A percentile compares a stretch with the other conserved stretches of the same genome.
These are phyloP conservation scores for Corylus heterophylla DNA, from an alignment of 306 rosid genomes.

Conservation along the genomic window DNA sequence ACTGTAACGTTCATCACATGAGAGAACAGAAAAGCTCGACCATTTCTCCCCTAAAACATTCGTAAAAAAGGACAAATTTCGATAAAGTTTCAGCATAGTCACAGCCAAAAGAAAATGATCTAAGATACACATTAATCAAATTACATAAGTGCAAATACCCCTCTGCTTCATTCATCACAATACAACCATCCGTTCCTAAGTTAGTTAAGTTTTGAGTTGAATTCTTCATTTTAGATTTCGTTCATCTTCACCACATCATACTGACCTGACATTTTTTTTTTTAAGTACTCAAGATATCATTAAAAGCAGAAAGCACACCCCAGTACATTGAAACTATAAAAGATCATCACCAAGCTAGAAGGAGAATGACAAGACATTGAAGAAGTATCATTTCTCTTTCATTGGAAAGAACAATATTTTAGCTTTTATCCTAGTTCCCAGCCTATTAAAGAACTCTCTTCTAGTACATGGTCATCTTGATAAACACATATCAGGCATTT, in stretches of 20 bases:
- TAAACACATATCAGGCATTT: not conserved
- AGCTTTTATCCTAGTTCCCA: not conserved
- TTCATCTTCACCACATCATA: not conserved
- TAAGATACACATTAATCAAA: not conserved
- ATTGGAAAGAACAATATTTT: not conserved
- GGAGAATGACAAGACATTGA: not conserved
- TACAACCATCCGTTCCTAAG: not conserved
- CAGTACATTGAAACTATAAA: too few species aligned
- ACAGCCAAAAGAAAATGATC: slow-evolving; percentile 10
- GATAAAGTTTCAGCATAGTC: not conserved
- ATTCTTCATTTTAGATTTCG: not conserved
- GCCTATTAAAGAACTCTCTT: not conserved
- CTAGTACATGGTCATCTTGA: not conserved
- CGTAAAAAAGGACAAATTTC: slow-evolving; percentile 6
- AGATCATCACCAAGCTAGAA: too few species aligned
- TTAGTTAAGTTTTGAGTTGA: not conserved
- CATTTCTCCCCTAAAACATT: slow-evolving; percentile 56
- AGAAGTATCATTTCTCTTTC: not conserved
- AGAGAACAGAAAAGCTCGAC: slow-evolving; percentile 65
- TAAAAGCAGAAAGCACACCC: too few species aligned
- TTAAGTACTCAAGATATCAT: too few species aligned
- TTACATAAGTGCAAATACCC: not conserved
- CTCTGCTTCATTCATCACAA: slow-evolving; percentile 1
- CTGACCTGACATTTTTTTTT: not conserved
- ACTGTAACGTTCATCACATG: slow-evolving; percentile 39